These are phyloP conservation scores for Russula griseocarnosa DNA, from an alignment of 768 basidiomycete species.

Conservation along the genomic window DNA sequence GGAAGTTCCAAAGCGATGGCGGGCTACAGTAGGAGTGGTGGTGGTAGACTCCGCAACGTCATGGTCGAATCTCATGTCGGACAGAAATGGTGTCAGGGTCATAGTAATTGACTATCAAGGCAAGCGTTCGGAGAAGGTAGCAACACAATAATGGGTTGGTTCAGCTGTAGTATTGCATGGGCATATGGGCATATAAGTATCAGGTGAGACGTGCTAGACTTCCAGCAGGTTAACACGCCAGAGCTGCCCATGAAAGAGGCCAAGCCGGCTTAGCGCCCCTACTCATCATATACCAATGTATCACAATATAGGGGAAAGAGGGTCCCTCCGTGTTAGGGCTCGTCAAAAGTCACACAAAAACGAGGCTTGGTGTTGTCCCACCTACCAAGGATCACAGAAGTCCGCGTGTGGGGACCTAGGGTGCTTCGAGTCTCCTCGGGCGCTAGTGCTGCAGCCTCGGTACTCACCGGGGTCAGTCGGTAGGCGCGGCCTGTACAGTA, in stretches of 20 bases:
- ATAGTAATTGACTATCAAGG: background rate
- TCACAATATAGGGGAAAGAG: background rate
- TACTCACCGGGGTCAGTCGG: no score
- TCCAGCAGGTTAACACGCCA: background rate
- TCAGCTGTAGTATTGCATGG: background rate
- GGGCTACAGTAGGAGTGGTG: background rate
- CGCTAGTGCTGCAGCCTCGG: no score
- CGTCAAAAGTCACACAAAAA: background rate
- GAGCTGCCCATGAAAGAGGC: background rate
- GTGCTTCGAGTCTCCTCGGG: no score
- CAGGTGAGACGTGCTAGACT: background rate
- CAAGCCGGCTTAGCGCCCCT: background rate
- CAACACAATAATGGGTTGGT: background rate
- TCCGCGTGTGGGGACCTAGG: no score
- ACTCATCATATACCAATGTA: background rate
- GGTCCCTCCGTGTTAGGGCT: background rate
- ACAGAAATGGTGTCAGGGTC: background rate
- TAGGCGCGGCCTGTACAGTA: no score
- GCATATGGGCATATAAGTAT: slow-evolving; percentile 1
- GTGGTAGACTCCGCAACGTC: background rate
- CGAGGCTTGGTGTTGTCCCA: background rate
- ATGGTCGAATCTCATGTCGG: background rate
- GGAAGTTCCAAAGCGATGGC: slow-evolving; percentile 2
- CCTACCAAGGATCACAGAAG: background rate
- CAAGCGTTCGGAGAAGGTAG: background rate